Base-by-base conservation (phyloP, 2,329 filamentous ascomycete genomes). In the Penicillium corylophilum region DNA sequence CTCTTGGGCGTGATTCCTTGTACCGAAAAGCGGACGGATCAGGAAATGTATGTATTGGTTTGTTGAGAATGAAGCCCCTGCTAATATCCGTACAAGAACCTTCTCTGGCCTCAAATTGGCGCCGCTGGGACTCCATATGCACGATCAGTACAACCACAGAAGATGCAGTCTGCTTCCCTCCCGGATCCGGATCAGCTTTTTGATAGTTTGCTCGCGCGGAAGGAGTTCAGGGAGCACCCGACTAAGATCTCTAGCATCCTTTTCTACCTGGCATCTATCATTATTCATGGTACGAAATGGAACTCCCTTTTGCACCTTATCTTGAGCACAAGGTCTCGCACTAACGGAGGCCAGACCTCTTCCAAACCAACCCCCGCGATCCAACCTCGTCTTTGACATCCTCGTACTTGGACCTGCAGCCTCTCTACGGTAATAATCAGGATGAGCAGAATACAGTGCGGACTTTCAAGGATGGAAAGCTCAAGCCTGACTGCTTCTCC, bases 191-290 rank as follows among this genome's bases (percentile, higher is more conserved):
- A 82, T 16, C 73, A 85, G 13, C 73, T 90, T 3, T 90, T 90
- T 53, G 86, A 89, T 67, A 81, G 80, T 20, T 65, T 89, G 23
- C 81, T 89, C 77, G 83, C 82, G 15, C 80, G 86, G 23, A 79
- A 80, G 52, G 71, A 77, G n/a, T 82, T 83, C 54, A 78, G 82
- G 54, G 76, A 83, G 48, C 88, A 90, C 65, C 84, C 86, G 0
- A 86, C 86, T 45, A 81, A 83, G n/a, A 84, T 91, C 36, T 90
- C 87, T 0, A 86, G 84, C 60, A 83, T 90, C 72, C 74, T 92
- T 15, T 90, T 89, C 68, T 90, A 90, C 58, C 75, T 89, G 39
- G 88, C 87, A 0, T 83, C 86, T 6, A 86, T 92, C 62, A 82
- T 84, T 53, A 83, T 82, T 46, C 80, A 82, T 58, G 77, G 77